phyloP scores from a whole-genome alignment of 441 rosid genomes.

The Adansonia rubrostipa region DNA sequence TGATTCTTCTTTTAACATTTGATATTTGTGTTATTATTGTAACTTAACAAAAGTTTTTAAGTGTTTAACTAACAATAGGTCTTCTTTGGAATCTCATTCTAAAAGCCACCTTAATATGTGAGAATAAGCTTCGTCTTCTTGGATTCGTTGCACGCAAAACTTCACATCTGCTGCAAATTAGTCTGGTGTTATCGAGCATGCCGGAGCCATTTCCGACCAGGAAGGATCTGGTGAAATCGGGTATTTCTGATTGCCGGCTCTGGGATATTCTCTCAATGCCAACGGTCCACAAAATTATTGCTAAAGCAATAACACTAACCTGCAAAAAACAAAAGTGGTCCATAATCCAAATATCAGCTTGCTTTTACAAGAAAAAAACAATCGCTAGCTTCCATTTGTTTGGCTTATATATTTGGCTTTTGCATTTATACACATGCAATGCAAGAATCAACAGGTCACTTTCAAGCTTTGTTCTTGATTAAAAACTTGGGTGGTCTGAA shows the following conservation, averaged over 20 bases:
- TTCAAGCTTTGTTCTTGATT: too few species aligned
- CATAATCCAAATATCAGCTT: background rate
- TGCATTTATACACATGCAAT: too few species aligned
- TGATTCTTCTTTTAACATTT: background rate
- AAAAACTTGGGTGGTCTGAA: too few species aligned
- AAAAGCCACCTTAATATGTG: constrained; percentile 16
- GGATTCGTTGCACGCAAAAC: constrained; percentile 13
- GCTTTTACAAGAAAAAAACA: background rate
- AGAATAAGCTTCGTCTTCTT: constrained; percentile 25
- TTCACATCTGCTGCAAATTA: constrained; percentile 37
- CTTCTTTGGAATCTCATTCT: constrained; percentile 13
- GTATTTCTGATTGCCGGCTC: constrained; percentile 11
- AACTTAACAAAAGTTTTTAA: background rate
- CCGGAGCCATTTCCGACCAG: constrained; percentile 45
- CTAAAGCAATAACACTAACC: constrained; percentile 38
- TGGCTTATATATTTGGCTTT: background rate
- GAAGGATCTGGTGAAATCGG: constrained; percentile 48
- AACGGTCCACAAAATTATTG: constrained; percentile 34
- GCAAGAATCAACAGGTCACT: too few species aligned
- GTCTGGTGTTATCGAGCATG: constrained; percentile 23
- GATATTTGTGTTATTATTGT: background rate
- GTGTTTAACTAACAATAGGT: background rate
- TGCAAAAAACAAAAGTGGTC: constrained; percentile 27
- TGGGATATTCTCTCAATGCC: constrained; percentile 36
- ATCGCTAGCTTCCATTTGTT: background rate